Percentiles rank a stretch among this genome's conserved stretches.
Conservation (phyloP, 2,329 filamentous ascomycete genomes). For the Thielaviopsis cerberus region DNA sequence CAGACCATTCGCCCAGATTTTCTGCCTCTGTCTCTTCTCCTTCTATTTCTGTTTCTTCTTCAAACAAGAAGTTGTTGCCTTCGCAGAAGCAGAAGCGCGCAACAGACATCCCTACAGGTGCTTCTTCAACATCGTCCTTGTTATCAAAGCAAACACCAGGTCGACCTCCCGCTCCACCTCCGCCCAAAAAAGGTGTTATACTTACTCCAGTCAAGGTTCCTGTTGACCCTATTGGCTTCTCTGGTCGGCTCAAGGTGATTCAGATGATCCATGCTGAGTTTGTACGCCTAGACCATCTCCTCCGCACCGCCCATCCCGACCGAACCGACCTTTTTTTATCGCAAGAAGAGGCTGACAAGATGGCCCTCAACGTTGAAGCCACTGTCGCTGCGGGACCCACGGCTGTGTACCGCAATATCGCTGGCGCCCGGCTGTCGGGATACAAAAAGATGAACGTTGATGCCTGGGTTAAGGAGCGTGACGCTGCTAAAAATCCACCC, state of each 20-base stretch:
- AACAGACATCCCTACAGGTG: background rate
- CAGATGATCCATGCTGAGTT: constrained; percentile 8
- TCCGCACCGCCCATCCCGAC: constrained; percentile 3
- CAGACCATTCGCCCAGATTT: background rate
- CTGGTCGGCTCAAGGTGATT: constrained; percentile 8
- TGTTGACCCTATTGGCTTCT: constrained; percentile 2
- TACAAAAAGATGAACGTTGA: constrained; percentile 56
- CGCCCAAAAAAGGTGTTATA: constrained; percentile 1
- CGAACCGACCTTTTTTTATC: constrained; percentile 31
- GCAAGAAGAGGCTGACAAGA: constrained; percentile 47
- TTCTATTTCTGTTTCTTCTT: background rate
- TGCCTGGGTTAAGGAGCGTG: constrained; percentile 36
- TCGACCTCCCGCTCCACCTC: background rate
- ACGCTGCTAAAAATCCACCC: constrained; percentile 6
- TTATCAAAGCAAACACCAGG: background rate
- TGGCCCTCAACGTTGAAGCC: constrained; percentile 63
- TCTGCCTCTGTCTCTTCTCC: background rate
- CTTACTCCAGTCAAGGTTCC: constrained; percentile 2
- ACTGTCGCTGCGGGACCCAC: constrained; percentile 46
- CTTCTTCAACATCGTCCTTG: background rate
- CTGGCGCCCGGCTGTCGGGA: constrained; percentile 62
- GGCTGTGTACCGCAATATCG: constrained; percentile 60
- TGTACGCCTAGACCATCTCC: constrained; percentile 5
- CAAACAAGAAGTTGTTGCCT: background rate
- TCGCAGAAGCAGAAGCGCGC: background rate